A percentile compares a stretch with the other conserved stretches of the same genome.
Conservation (phyloP, 2,329 filamentous ascomycete genomes). For the Botrytis medusae region DNA sequence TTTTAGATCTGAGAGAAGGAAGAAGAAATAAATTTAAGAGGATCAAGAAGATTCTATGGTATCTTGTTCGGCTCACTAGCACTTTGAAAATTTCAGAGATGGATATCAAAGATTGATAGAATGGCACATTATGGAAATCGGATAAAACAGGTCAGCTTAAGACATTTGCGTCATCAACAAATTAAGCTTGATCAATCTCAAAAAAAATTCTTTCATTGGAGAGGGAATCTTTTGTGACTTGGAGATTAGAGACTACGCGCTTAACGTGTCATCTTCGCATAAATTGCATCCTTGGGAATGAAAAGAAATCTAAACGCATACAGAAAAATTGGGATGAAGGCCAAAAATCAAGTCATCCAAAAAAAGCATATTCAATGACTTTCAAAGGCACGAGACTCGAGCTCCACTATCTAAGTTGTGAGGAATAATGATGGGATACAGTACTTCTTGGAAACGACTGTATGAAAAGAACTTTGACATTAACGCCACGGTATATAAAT, state of each 20-base stretch:
- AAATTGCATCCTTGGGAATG: background rate
- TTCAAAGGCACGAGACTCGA: background rate
- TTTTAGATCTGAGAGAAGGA: background rate
- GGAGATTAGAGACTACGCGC: background rate
- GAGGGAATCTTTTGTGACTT: background rate
- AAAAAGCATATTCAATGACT: background rate
- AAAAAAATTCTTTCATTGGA: background rate
- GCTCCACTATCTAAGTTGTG: background rate
- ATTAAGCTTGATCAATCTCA: background rate
- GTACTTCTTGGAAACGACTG: background rate
- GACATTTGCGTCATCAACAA: background rate
- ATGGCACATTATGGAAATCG: background rate
- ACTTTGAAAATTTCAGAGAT: background rate
- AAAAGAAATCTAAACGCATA: background rate
- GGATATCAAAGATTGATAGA: background rate
- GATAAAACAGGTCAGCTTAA: background rate
- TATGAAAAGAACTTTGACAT: background rate
- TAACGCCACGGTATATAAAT: background rate
- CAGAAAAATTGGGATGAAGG: background rate
- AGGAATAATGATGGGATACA: background rate
- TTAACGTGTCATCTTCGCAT: background rate
- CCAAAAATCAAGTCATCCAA: background rate
- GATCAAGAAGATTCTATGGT: background rate
- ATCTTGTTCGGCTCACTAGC: background rate
- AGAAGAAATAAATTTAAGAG: background rate